Evolutionary conservation across 2,329 filamentous ascomycete genomes (phyloP).

Genomic region (Penicillium sp.): DNA sequence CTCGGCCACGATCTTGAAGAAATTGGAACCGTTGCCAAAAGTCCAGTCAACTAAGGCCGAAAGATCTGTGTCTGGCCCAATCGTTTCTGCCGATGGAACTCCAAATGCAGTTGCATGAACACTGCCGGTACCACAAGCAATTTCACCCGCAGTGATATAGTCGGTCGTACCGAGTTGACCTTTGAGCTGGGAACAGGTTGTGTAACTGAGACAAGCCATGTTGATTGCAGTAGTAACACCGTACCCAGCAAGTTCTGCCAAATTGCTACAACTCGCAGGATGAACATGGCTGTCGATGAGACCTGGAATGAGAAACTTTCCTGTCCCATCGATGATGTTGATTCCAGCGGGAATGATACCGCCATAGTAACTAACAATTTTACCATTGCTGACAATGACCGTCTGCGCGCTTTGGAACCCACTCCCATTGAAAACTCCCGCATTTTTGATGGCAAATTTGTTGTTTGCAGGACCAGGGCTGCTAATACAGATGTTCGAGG

Average conservation of each 20-base stretch:
- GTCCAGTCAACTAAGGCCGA: neutral
- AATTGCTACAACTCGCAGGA: neutral
- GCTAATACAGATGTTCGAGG: neutral
- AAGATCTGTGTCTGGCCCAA: neutral
- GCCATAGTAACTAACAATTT: neutral
- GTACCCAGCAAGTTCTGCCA: neutral
- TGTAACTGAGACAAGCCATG: neutral
- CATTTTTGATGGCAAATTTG: neutral
- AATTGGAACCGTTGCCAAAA: neutral
- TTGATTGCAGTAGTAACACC: constrained; percentile 1
- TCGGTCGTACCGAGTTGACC: neutral
- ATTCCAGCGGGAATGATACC: neutral
- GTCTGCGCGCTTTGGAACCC: neutral
- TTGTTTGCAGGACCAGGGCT: neutral
- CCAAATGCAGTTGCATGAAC: neutral
- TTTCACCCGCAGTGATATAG: neutral
- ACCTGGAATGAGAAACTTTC: neutral
- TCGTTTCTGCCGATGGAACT: neutral
- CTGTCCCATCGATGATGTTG: neutral
- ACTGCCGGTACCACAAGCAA: neutral
- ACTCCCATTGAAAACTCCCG: neutral
- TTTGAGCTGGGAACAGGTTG: neutral
- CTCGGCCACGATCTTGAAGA: neutral
- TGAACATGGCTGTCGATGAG: neutral
- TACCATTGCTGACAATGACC: neutral